Base-by-base conservation (phyloP, 2,329 filamentous ascomycete genomes). In the Diplocarpon mali region DNA sequence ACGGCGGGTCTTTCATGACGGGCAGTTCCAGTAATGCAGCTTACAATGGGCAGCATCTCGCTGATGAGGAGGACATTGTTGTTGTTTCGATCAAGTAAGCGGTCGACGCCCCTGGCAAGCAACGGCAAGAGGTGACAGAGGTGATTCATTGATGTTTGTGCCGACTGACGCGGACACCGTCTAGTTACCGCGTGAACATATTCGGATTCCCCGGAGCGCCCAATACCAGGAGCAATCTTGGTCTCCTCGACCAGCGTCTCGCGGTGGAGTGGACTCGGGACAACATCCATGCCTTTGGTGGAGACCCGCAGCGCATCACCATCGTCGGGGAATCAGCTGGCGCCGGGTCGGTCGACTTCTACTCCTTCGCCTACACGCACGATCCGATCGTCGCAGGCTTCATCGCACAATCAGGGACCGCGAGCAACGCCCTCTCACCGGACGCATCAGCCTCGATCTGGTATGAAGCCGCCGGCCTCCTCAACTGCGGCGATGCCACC, bases 201-300 rank as follows among this genome's bases (percentile, higher is more conserved):
- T 48, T 56, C 31, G 54, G 52, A 5, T 56, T 53, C 24, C 51
- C 49, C 15, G 49, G 51, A 32, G 42, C 28, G 13, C 47, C 43
- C n/a, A 17, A 31, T n/a, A 24, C 14, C 8, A 31, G 14, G 14
- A 40, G 30, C 30, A 56, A 57, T 35, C 30, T 53, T 9, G 81
- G 80, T 1, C 61, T 83, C 38, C 66, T 70, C 48, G 79, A 83
- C 54, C 78, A 82, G 61, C 68, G 73, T 48, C 57, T 71, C 13
- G 68, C 75, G 8, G 63, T 82, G 2, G 45, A 50, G 39, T 83
- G 78, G 78, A 69, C 81, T 32, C 66, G 68, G 47, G 70, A 75
- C 47, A 76, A 76, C 48, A 74, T 76, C 29, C 65, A 54, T 1
- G 64, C 65, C 0, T 69, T 69, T 42, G 65, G 66, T 10, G 67